A percentile compares a stretch with the other conserved stretches of the same genome.
Evolutionary conservation across 306 rosid species (phyloP).

Genomic region (Hippophae gyantsensis): DNA sequence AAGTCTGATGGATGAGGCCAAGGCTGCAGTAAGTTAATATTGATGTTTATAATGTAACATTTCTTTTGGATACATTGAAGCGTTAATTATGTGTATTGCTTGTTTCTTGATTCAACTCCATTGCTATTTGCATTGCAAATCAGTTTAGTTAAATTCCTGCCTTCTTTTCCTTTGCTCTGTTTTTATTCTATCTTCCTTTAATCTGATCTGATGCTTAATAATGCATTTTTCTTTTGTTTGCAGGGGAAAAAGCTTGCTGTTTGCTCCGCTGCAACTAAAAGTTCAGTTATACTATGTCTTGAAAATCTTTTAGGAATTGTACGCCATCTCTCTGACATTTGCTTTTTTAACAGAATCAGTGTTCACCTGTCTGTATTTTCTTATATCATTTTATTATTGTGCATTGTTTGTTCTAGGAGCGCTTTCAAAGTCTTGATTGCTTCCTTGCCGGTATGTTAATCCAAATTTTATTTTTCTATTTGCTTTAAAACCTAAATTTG

Average conservation of each 20-base stretch:
- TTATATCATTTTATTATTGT: background rate
- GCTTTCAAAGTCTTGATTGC: conserved; percentile 91
- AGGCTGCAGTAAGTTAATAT: conserved; percentile 64
- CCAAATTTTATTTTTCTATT: background rate
- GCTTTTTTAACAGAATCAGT: background rate
- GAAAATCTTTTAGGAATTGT: conserved; percentile 82
- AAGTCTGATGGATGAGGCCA: conserved; percentile 87
- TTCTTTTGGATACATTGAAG: conserved; percentile 7
- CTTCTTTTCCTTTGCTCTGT: background rate
- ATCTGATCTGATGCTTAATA: conserved; percentile 8
- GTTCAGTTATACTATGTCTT: conserved; percentile 83
- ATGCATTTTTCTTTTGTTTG: conserved; percentile 14
- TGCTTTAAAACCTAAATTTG: background rate
- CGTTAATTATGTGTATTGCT: conserved; percentile 10
- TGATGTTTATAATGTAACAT: conserved; percentile 11
- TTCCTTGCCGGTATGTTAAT: conserved; percentile 79
- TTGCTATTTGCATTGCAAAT: conserved; percentile 4
- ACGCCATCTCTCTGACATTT: conserved; percentile 18
- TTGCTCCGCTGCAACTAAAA: conserved; percentile 97
- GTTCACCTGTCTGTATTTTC: conserved; percentile 1
- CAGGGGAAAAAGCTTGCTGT: conserved; percentile 84
- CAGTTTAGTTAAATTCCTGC: background rate
- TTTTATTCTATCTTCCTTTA: background rate
- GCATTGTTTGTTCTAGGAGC: conserved; percentile 49
- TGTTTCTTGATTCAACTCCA: conserved; percentile 10